phyloP scores from a whole-genome alignment of 1,284 basidiomycete genomes.

The Termitomyces sp. region DNA sequence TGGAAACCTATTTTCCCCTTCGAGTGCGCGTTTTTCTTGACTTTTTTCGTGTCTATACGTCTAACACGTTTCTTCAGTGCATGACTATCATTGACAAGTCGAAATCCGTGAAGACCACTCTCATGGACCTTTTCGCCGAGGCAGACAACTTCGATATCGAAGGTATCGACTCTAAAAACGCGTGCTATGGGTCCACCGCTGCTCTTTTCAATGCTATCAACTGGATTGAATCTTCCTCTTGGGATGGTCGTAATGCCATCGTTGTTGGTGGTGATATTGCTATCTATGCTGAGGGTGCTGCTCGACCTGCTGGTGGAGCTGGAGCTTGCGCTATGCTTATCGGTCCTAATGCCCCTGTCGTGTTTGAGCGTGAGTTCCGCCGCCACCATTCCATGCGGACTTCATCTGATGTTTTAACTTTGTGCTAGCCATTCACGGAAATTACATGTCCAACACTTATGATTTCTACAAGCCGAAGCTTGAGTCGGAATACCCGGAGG shows the following conservation, averaged over 20 bases:
- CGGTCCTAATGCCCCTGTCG: slow-evolving; percentile 92
- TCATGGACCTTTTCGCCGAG: slow-evolving; percentile 95
- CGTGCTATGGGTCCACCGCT: slow-evolving; percentile 98
- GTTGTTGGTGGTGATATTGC: slow-evolving; percentile 98
- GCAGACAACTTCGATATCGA: slow-evolving; percentile 97
- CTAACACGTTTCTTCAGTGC: slow-evolving; percentile 49
- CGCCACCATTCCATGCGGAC: slow-evolving; percentile 9
- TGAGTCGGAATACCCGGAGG: slow-evolving; percentile 91
- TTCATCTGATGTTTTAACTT: slow-evolving; percentile 6
- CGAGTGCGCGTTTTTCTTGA: slow-evolving; percentile 51
- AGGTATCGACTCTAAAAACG: slow-evolving; percentile 98
- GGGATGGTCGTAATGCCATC: slow-evolving; percentile 98
- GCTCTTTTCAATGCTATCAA: slow-evolving; percentile 97
- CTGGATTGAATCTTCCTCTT: slow-evolving; percentile 96
- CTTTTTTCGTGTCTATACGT: slow-evolving; percentile 6
- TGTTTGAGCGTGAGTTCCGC: slow-evolving; percentile 82
- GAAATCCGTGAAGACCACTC: slow-evolving; percentile 96
- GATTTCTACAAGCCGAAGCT: slow-evolving; percentile 98
- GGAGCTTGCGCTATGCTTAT: slow-evolving; percentile 94
- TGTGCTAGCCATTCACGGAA: slow-evolving; percentile 86
- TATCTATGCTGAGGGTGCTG: slow-evolving; percentile 94
- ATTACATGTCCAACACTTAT: slow-evolving; percentile 96
- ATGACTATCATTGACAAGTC: slow-evolving; percentile 99
- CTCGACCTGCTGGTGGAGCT: slow-evolving; percentile 95
- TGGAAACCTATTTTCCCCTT: slow-evolving; percentile 93